Percentiles rank a stretch among this genome's conserved stretches.
Conservation (phyloP, 768 basidiomycete species). For the Tylopilus intermedius region DNA sequence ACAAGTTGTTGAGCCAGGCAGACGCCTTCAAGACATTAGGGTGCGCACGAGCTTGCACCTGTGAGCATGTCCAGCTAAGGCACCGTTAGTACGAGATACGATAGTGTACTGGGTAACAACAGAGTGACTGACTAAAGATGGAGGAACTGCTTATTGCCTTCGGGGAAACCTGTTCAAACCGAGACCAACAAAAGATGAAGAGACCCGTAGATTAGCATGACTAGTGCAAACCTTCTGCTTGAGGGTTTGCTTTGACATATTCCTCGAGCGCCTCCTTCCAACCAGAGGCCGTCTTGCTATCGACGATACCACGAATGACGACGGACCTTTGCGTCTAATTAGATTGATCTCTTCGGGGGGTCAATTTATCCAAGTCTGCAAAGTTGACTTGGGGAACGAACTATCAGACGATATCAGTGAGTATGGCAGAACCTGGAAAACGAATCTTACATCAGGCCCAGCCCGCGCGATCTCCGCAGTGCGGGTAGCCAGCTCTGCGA, state of each 20-base stretch:
- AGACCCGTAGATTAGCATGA: background rate
- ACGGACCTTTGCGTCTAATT: slow-evolving; percentile 56
- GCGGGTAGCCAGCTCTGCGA: slow-evolving; percentile 44
- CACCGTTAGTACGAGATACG: background rate
- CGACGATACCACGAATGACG: slow-evolving; percentile 58
- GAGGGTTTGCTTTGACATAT: slow-evolving; percentile 54
- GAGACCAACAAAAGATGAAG: too few species aligned
- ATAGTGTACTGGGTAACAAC: too few species aligned
- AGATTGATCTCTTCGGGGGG: slow-evolving; percentile 41
- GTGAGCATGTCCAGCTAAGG: slow-evolving; percentile 45
- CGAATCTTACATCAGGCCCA: slow-evolving; percentile 44
- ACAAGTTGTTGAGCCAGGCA: slow-evolving; percentile 62
- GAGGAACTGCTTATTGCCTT: slow-evolving; percentile 65
- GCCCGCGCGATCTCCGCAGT: slow-evolving; percentile 42
- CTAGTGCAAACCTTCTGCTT: slow-evolving; percentile 41
- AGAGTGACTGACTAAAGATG: slow-evolving; percentile 53
- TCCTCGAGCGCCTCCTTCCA: slow-evolving; percentile 58
- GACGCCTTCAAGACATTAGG: slow-evolving; percentile 56
- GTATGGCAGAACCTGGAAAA: background rate
- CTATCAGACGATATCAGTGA: slow-evolving; percentile 28
- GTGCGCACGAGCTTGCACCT: slow-evolving; percentile 64
- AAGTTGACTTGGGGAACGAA: slow-evolving; percentile 61
- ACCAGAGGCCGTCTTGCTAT: slow-evolving; percentile 45
- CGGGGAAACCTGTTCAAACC: slow-evolving; percentile 42
- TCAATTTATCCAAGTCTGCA: slow-evolving; percentile 44